A percentile compares a stretch with the other conserved stretches of the same genome.
phyloP scores from a whole-genome alignment of 768 basidiomycete genomes.

The Termitomyces sp. region DNA sequence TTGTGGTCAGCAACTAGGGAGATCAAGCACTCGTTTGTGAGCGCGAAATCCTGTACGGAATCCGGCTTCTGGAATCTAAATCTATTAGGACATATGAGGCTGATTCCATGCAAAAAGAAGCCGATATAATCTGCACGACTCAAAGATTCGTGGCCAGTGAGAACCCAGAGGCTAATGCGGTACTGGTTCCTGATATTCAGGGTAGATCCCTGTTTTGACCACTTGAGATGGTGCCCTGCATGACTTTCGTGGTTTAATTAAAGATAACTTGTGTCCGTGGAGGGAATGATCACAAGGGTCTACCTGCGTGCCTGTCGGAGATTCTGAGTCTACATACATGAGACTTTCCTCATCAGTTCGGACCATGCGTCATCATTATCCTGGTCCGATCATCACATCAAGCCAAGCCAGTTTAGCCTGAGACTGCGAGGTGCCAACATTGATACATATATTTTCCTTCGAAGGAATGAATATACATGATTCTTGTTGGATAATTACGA shows the following conservation, averaged over 20 bases:
- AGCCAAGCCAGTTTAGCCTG: no score
- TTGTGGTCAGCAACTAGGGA: not conserved
- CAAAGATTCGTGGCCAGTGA: not conserved
- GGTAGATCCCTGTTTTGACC: no score
- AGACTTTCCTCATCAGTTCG: not conserved
- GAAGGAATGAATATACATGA: no score
- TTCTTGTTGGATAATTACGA: no score
- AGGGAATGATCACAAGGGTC: no score
- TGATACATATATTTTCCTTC: no score
- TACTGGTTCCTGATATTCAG: not conserved
- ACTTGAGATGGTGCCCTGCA: not conserved
- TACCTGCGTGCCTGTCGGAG: no score
- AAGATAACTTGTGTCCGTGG: not conserved
- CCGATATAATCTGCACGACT: not conserved
- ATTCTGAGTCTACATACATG: no score
- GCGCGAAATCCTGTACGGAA: not conserved
- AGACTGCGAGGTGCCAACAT: no score
- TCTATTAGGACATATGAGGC: no score
- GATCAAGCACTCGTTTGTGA: not conserved
- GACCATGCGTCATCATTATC: not conserved
- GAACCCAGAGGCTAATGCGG: not conserved
- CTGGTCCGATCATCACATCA: no score
- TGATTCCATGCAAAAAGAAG: not conserved
- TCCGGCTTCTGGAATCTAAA: not conserved
- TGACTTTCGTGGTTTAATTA: not conserved